Percentiles rank a stretch among this genome's conserved stretches.
Conservation (phyloP, 495 filamentous ascomycete genomes). For the Aspergillus baeticus region DNA sequence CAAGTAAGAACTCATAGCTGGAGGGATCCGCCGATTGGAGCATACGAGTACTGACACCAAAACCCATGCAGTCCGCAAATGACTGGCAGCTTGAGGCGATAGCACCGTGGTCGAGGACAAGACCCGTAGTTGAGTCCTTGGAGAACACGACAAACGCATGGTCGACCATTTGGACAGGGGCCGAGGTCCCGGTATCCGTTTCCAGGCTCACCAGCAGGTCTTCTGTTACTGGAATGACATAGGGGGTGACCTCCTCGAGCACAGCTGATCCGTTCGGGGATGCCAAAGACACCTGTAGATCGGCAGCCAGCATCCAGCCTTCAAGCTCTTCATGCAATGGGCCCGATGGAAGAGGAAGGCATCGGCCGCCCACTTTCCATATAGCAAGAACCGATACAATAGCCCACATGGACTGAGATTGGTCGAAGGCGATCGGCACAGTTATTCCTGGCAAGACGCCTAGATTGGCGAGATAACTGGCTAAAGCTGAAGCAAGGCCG, state of each 20-base stretch:
- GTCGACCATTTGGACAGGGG: conserved; percentile 23
- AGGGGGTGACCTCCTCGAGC: not conserved
- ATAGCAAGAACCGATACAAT: not conserved
- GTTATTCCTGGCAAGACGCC: not conserved
- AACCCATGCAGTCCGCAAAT: conserved; percentile 15
- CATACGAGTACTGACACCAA: conserved; percentile 49
- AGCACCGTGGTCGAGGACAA: conserved; percentile 14
- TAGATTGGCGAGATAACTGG: not conserved
- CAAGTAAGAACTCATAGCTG: conserved; percentile 40
- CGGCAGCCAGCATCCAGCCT: not conserved
- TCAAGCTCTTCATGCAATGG: not conserved
- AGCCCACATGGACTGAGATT: not conserved
- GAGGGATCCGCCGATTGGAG: conserved; percentile 55
- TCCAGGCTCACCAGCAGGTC: not conserved
- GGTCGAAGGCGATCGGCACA: not conserved
- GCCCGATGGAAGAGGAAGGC: not conserved
- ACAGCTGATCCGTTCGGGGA: not conserved
- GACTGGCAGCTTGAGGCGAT: no score
- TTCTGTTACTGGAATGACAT: not conserved
- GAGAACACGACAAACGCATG: conserved; percentile 56
- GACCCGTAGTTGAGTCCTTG: conserved; percentile 37
- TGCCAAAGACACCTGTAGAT: not conserved
- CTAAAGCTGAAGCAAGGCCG: not conserved
- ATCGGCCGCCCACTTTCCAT: not conserved
- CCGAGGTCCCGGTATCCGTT: not conserved